Evolutionary conservation across 495 filamentous ascomycete genomes (phyloP).

Genomic region (Lepraria neglecta): DNA sequence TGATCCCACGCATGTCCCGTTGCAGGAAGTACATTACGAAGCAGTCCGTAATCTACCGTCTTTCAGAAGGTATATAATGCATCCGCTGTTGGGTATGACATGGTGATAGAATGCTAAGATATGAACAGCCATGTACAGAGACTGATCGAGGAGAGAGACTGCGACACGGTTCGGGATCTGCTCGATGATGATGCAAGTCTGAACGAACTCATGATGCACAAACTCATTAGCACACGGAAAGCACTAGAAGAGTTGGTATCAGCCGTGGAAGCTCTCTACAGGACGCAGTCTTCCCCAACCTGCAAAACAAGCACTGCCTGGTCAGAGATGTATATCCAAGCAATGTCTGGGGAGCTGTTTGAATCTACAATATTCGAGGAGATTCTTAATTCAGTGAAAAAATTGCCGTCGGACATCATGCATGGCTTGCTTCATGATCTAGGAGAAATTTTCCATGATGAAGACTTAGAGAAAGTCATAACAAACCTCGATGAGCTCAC

Average conservation of each 20-base stretch:
- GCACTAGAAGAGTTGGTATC: conserved; percentile 42
- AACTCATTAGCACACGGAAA: conserved; percentile 36
- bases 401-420: conserved; percentile 41
- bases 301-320: conserved; percentile 36
- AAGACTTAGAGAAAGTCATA: background rate
- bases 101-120: background rate
- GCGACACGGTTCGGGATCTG: conserved; percentile 38
- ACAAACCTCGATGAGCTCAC: conserved; percentile 19
- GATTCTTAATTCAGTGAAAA: conserved; percentile 46
- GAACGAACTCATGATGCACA: conserved; percentile 32
- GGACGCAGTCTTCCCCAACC: conserved; percentile 39
- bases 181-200: conserved; percentile 50
- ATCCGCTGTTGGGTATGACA: background rate
- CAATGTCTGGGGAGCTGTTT: conserved; percentile 51
- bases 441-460: background rate
- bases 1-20: conserved; percentile 28
- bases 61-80: conserved; percentile 53
- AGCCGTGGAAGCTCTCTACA: conserved; percentile 42
- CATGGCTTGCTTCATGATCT: background rate
- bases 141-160: conserved; percentile 38
- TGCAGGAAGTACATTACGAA: conserved; percentile 57
- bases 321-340: conserved; percentile 52
- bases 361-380: conserved; percentile 48
- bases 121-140: conserved; percentile 41
- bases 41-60: conserved; percentile 73